These are phyloP conservation scores for Rauvolfia tetraphylla DNA, from an alignment of 257 asterid genomes.

Conservation along the genomic window DNA sequence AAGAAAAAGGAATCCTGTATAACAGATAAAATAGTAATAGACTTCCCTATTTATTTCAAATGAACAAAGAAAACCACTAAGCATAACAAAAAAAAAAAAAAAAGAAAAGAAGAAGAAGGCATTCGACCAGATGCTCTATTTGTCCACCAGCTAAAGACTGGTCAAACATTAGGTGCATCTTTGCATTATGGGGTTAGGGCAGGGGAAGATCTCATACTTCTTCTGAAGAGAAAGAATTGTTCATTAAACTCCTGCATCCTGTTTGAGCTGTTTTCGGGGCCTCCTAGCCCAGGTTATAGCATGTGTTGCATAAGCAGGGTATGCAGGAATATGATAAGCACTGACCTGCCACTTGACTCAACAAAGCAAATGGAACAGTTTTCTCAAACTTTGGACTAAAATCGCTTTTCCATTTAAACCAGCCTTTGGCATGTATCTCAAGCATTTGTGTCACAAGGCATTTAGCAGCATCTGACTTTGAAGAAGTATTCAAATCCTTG, in stretches of 20 bases:
- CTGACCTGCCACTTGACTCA: constrained; percentile 96
- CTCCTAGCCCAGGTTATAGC: not conserved
- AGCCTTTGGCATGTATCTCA: constrained; percentile 72
- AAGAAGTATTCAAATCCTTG: constrained; percentile 49
- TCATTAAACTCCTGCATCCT: not conserved
- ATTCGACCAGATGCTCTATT: not conserved
- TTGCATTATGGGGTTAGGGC: not conserved
- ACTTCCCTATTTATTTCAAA: not conserved
- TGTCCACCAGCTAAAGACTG: not conserved
- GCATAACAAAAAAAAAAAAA: not conserved
- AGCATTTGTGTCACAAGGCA: constrained; percentile 84
- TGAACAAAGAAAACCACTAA: not conserved
- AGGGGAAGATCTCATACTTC: not conserved
- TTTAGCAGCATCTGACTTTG: constrained; percentile 43
- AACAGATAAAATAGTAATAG: not conserved
- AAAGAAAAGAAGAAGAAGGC: too few relatives aligned
- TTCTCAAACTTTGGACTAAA: constrained; percentile 67
- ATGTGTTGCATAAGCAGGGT: not conserved
- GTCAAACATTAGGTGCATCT: not conserved
- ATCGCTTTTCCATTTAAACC: constrained; percentile 84
- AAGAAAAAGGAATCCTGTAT: not conserved
- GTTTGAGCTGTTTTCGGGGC: not conserved
- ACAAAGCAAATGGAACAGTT: constrained; percentile 80
- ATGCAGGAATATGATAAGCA: constrained; percentile 11
- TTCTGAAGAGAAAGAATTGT: not conserved